phyloP scores from a whole-genome alignment of 306 rosid genomes.

The Fragaria nilgerrensis region DNA sequence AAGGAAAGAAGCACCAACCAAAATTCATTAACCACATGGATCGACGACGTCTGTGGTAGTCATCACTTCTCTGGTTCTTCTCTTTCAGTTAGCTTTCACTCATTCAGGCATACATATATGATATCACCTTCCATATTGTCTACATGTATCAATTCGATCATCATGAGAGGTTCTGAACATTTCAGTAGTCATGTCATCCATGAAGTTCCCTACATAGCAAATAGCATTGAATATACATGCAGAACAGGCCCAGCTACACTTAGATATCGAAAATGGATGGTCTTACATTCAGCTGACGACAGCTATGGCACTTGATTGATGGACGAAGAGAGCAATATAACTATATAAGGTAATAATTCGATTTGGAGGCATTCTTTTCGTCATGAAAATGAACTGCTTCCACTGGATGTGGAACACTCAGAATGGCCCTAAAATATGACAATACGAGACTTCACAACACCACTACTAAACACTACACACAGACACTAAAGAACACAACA shows the following conservation, averaged over 20 bases:
- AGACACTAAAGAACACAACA: not conserved
- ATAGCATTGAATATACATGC: not conserved
- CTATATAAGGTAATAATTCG: not conserved
- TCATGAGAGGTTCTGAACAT: conserved; percentile 1
- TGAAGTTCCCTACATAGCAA: not conserved
- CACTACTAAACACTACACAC: not conserved
- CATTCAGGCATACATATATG: not conserved
- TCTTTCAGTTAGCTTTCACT: not conserved
- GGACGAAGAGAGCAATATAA: not conserved
- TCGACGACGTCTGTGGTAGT: conserved; percentile 10
- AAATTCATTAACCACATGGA: not conserved
- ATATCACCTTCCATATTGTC: conserved; percentile 7
- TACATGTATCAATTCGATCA: conserved; percentile 1
- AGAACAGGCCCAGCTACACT: not conserved
- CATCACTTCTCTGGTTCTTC: not conserved
- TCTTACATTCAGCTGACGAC: not conserved
- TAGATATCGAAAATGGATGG: not conserved
- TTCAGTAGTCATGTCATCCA: conserved; percentile 12
- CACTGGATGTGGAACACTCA: not conserved
- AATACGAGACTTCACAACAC: not conserved
- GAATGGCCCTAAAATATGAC: not conserved
- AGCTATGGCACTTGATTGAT: not conserved
- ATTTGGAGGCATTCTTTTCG: not conserved
- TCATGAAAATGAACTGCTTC: not conserved
- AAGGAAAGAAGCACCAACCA: not conserved